Percentiles rank a stretch among this genome's conserved stretches.
These are phyloP conservation scores for Tillandsia leiboldiana DNA, from an alignment of 176 grass and related monocot genomes.

Conservation along the genomic window DNA sequence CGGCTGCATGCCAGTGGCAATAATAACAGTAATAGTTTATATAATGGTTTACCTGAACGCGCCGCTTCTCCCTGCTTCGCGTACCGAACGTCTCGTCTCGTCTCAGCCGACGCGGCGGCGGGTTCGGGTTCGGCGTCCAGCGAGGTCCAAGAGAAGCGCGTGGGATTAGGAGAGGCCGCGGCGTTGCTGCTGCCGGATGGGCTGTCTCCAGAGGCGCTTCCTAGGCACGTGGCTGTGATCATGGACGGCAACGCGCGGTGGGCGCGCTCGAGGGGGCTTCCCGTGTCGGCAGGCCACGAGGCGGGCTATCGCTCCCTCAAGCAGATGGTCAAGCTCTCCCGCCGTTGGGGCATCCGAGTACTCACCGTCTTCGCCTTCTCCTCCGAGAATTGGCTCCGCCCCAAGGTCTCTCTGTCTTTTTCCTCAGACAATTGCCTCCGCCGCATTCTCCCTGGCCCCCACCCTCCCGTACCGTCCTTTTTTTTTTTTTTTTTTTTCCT, in stretches of 20 bases:
- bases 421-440: constrained; percentile 71
- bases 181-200: constrained; percentile 14
- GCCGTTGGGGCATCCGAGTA: constrained; percentile 39
- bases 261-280: constrained; percentile 46
- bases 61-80: no score
- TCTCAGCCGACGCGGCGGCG: no score
- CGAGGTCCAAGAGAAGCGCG: neutral
- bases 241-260: constrained; percentile 82
- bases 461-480: no score
- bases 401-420: constrained; percentile 59
- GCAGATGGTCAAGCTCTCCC: constrained; percentile 40
- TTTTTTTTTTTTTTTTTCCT: no score
- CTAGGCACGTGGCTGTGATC: constrained; percentile 62
- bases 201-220: constrained; percentile 37
- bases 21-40: no score
- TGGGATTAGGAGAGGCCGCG: neutral
- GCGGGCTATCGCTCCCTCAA: constrained; percentile 47
- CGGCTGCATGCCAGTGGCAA: no score
- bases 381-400: constrained; percentile 65
- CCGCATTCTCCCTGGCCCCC: neutral
- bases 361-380: constrained; percentile 83
- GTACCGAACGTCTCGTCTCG: no score
- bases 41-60: no score
- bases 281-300: constrained; percentile 42
- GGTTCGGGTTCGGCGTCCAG: neutral